Evolutionary conservation across 192 early-diverging fungal genomes (phyloP).

Genomic region (Podila horticola): DNA sequence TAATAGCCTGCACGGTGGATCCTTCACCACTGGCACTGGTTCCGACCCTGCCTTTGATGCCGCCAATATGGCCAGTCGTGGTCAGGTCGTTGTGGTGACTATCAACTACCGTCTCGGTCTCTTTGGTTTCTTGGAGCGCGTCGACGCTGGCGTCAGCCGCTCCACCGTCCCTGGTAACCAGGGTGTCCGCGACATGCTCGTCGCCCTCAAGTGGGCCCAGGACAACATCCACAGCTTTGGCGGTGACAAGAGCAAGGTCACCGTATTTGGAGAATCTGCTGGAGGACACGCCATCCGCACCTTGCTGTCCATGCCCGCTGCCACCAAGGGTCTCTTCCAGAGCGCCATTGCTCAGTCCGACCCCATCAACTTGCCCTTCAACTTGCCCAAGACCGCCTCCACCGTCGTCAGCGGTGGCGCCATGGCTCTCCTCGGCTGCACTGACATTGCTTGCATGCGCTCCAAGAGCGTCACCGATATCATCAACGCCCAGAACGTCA

Average conservation of each 20-base stretch:
- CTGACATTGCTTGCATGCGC: conserved; percentile 43
- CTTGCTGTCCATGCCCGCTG: conserved; percentile 51
- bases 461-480: conserved; percentile 30
- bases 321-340: conserved; percentile 45
- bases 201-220: conserved; percentile 49
- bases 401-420: conserved; percentile 38
- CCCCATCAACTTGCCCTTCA: conserved; percentile 46
- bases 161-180: conserved; percentile 42
- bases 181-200: conserved; percentile 50
- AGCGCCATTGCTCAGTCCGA: conserved; percentile 48
- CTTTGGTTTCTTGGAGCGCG: conserved; percentile 50
- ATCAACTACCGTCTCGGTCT: conserved; percentile 54
- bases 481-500: conserved; percentile 28
- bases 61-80: conserved; percentile 46
- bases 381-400: conserved; percentile 38
- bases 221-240: conserved; percentile 36
- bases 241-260: conserved; percentile 37
- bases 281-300: conserved; percentile 48
- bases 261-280: conserved; percentile 50
- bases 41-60: conserved; percentile 52
- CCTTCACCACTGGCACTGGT: conserved; percentile 48
- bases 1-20: conserved; percentile 40
- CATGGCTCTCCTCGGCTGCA: conserved; percentile 36
- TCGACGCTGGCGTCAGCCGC: conserved; percentile 44
- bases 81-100: conserved; percentile 46